Evolutionary conservation across 192 early-diverging fungal genomes (phyloP), one percentile per base, ranked within the genome.

Genomic region (Entophlyctis helioformis): DNA sequence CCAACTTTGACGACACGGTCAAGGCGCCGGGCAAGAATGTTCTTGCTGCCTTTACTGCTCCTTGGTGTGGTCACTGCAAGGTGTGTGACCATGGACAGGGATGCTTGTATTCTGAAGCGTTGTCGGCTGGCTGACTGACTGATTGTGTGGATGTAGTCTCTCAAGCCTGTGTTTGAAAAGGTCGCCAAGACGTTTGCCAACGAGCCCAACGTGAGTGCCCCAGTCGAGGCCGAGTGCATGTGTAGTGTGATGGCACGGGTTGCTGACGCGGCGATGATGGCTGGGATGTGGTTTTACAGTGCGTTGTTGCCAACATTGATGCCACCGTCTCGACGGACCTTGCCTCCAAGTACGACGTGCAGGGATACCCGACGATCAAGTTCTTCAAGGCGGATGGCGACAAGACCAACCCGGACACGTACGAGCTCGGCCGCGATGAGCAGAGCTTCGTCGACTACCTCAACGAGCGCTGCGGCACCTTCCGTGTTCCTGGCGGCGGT

Each of bases 21-120:
- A 53, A 85, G 33, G 74, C 84, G 46, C 61, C 80, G 32, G 53
- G 67, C 50, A 85, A 81, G 52, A 82, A 75, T 60, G 81, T 80
- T 8, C 60, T 98, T 50, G 92, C 95, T 26, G 85, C 89, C 62
- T 96, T 95, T 62, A 92, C 82, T 64, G 92, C 91, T 16, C 81
- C 82, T 18, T 93, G 87, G 85, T 92, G 85, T 57, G 50, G 23
- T 15, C 29, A 11, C 29, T 4, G 4, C 4, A 4, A 4, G 29
- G 29, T 8, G 4, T 11, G 11, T 4, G 29, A 31, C 29, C 4
- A 31, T 31, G 6, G 6, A 31, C 29, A 11, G 11, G 6, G 11
- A 31, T 31, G 4, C 6, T 31, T 31, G 29, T 8, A 4, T 11
- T 8, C 29, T 31, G 6, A 31, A n/a, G n/a, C n/a, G n/a, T n/a